Percentiles rank a stretch among this genome's conserved stretches.
phyloP scores from a whole-genome alignment of 2,329 filamentous ascomycete genomes.

The Ophiocordyceps sinensis region DNA sequence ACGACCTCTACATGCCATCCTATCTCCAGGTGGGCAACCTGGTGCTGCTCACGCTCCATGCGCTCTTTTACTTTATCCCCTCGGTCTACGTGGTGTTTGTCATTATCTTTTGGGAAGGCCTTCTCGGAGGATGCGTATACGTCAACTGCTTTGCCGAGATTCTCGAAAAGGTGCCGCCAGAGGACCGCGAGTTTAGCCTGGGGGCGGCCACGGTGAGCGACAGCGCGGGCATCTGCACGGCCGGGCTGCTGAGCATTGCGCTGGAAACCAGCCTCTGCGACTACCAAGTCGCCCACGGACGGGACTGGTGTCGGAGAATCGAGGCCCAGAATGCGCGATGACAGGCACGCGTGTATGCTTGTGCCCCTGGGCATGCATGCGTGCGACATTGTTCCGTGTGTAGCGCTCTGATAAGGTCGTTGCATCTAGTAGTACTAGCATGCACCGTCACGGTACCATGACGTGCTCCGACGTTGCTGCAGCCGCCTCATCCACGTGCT shows the following conservation, averaged over 20 bases:
- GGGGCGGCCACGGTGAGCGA: conserved; percentile 86
- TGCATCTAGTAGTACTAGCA: too few species aligned
- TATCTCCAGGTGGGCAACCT: conserved; percentile 73
- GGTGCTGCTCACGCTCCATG: conserved; percentile 56
- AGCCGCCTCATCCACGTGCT: too few species aligned
- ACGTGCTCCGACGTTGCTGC: too few species aligned
- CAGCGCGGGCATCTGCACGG: conserved; percentile 78
- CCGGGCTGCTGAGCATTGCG: conserved; percentile 68
- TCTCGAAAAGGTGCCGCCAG: conserved; percentile 60
- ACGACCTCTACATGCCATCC: conserved; percentile 67
- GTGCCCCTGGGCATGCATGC: background rate
- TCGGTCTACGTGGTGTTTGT: conserved; percentile 74
- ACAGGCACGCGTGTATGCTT: background rate
- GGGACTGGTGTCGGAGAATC: conserved; percentile 55
- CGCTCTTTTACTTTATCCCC: conserved; percentile 68
- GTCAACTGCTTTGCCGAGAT: conserved; percentile 95
- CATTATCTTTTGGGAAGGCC: conserved; percentile 85
- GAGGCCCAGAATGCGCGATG: conserved; percentile 14
- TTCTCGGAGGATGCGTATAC: conserved; percentile 84
- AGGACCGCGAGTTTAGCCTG: conserved; percentile 81
- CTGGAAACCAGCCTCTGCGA: conserved; percentile 71
- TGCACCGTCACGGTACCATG: too few species aligned
- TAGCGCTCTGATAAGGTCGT: too few species aligned
- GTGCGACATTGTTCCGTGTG: background rate
- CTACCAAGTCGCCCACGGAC: conserved; percentile 71